Evolutionary conservation across 495 filamentous ascomycete genomes (phyloP), one percentile per base, ranked within the genome.

Genomic region (Aspergillus bertholletiae): DNA sequence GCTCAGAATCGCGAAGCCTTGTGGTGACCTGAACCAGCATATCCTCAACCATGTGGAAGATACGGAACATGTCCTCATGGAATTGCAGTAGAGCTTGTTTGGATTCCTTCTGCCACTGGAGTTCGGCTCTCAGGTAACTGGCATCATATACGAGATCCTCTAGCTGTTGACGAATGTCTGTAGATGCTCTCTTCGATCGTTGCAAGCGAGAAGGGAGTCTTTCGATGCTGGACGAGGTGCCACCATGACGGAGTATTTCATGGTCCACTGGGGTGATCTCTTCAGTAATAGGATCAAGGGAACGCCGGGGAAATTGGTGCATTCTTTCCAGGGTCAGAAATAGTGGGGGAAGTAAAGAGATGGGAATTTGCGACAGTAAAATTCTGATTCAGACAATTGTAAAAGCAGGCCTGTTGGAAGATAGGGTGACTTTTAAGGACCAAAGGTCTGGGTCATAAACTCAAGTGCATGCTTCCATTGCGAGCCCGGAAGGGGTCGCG

Each of bases 241-340:
- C 53, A 13, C 53, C 53, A 24, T 50, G 28, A 46, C 46, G 28
- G 12, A 56, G 53, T 17, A 56, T 56, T 26, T 46, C 34, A 21
- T 50, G 53, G 21, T 56, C 53, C 23, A 50, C 46, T 15, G 46
- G 53, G 20, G 53, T 50, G 37, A 56, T 37, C 46, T 56, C 53
- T 26, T 56, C 53, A 27, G 34, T 1, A 34, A 56, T 56, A 15
- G 53, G 34, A 26, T 49, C 49, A 6, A 50, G 46, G 4, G 39
- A 44, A 34, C 18, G 53, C 20, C 30, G 32, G 8, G 45, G 46
- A 3, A 21, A 24, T 12, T 45, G 41, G 3, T 45, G n/a, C 34
- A 49, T 24, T 30, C 26, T 9, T 55, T 49, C 35, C 26, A 34
- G 6, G 24, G 27, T 23, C 18, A 17, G 24, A 45, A 24, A 45